phyloP scores from a whole-genome alignment of 371 early-diverging fungal species.

The Thermomucor indicae-seudaticae region DNA sequence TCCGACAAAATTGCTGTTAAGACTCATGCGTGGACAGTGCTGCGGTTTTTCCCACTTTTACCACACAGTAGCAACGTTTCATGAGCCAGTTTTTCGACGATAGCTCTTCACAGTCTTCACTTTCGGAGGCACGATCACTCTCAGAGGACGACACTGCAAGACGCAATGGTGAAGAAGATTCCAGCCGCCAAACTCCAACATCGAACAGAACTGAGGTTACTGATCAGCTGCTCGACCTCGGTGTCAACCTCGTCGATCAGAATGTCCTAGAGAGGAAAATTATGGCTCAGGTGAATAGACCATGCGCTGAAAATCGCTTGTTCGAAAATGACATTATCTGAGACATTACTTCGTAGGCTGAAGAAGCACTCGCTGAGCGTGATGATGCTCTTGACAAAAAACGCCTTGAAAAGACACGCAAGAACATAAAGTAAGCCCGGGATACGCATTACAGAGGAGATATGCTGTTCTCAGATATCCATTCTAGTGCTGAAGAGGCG shows the following conservation, averaged over 20 bases:
- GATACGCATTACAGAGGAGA: not conserved
- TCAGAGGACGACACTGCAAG: not conserved
- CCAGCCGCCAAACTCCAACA: not conserved
- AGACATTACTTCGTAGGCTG: constrained; percentile 36
- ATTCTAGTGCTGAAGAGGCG: constrained; percentile 20
- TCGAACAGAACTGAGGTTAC: constrained; percentile 1
- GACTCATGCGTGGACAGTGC: too few species aligned
- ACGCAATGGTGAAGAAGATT: not conserved
- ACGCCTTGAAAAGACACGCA: constrained; percentile 46
- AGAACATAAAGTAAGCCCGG: constrained; percentile 31
- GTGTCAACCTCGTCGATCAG: constrained; percentile 64
- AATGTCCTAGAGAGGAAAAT: constrained; percentile 57
- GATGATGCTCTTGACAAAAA: constrained; percentile 53
- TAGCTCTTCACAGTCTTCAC: too few species aligned
- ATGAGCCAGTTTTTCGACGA: too few species aligned
- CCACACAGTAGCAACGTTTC: too few species aligned
- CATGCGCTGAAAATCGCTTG: not conserved
- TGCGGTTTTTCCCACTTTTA: too few species aligned
- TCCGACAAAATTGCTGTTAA: too few species aligned
- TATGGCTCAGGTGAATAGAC: constrained; percentile 50
- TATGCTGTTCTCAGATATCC: too few species aligned
- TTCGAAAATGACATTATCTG: not conserved
- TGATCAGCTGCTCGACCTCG: constrained; percentile 26
- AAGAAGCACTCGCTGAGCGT: constrained; percentile 52
- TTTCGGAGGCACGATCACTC: not conserved